phyloP scores from a whole-genome alignment of 495 filamentous ascomycete species.

The Tuber umbilicatum region DNA sequence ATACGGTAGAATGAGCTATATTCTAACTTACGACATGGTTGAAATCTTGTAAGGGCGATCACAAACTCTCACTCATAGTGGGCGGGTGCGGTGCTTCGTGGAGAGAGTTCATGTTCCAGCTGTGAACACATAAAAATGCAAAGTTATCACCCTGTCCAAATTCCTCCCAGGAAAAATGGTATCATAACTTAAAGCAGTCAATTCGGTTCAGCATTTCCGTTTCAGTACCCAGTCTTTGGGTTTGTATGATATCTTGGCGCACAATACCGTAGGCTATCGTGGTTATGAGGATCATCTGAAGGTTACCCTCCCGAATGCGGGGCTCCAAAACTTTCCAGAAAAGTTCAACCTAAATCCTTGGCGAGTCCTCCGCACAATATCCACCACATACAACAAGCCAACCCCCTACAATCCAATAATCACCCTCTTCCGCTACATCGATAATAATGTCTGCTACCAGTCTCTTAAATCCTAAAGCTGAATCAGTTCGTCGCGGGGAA shows the following conservation, averaged over 20 bases:
- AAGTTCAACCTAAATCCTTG: not conserved
- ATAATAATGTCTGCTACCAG: constrained; percentile 75
- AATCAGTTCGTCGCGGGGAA: constrained; percentile 93
- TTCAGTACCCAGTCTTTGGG: not conserved
- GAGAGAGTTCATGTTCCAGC: not conserved
- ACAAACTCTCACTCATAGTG: not conserved
- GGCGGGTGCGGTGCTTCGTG: not conserved
- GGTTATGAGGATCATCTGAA: too few species aligned
- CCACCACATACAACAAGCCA: not conserved
- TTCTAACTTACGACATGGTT: not conserved
- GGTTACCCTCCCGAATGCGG: constrained; percentile 3
- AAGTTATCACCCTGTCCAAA: not conserved
- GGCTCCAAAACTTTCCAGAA: not conserved
- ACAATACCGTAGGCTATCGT: too few species aligned
- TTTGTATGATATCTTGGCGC: not conserved
- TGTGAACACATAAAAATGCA: not conserved
- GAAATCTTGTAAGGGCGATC: not conserved
- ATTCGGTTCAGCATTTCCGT: not conserved
- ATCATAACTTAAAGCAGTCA: not conserved
- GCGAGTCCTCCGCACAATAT: not conserved
- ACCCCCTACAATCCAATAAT: not conserved
- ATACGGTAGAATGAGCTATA: not conserved
- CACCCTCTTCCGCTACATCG: not conserved
- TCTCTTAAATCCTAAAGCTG: constrained; percentile 95
- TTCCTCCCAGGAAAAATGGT: too few species aligned